These are phyloP conservation scores for Cyclotella kingstonii DNA, from an alignment of 108 stramenopile species.

Conservation along the genomic window DNA sequence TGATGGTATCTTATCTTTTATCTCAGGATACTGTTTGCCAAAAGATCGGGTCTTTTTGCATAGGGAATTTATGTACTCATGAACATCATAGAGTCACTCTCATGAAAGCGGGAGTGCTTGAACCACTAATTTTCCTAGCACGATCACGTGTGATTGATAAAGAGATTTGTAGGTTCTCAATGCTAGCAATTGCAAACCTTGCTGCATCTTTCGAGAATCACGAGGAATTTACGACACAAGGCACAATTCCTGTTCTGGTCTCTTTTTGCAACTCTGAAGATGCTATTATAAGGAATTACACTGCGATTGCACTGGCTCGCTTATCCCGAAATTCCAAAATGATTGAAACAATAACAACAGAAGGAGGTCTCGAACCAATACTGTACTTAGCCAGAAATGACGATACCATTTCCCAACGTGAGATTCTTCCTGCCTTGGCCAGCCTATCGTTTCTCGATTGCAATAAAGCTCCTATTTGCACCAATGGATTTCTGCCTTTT, in stretches of 20 bases:
- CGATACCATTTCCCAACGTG: constrained; percentile 63
- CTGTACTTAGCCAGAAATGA: constrained; percentile 79
- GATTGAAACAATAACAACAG: constrained; percentile 66
- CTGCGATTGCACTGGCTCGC: constrained; percentile 79
- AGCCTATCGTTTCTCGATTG: constrained; percentile 74
- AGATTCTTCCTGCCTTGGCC: constrained; percentile 76
- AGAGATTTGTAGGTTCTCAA: constrained; percentile 75
- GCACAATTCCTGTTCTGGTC: constrained; percentile 75
- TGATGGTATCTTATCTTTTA: constrained; percentile 73
- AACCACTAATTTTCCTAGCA: constrained; percentile 74
- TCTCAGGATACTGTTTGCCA: constrained; percentile 76
- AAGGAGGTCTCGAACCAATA: constrained; percentile 82
- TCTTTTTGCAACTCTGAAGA: constrained; percentile 74
- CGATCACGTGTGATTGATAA: constrained; percentile 72
- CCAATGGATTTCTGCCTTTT: constrained; percentile 68
- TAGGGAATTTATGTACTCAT: constrained; percentile 79
- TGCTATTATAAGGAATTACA: constrained; percentile 73
- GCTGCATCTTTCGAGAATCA: constrained; percentile 72
- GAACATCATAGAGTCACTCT: constrained; percentile 53
- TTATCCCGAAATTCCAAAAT: constrained; percentile 77
- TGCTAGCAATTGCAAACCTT: constrained; percentile 77
- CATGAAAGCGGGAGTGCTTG: constrained; percentile 67
- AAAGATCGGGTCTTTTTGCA: constrained; percentile 74
- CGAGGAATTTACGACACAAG: constrained; percentile 63
- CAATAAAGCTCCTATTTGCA: constrained; percentile 73